These are phyloP conservation scores for Monosporozyma siamensis DNA, from an alignment of 805 yeast species.

Conservation along the genomic window DNA sequence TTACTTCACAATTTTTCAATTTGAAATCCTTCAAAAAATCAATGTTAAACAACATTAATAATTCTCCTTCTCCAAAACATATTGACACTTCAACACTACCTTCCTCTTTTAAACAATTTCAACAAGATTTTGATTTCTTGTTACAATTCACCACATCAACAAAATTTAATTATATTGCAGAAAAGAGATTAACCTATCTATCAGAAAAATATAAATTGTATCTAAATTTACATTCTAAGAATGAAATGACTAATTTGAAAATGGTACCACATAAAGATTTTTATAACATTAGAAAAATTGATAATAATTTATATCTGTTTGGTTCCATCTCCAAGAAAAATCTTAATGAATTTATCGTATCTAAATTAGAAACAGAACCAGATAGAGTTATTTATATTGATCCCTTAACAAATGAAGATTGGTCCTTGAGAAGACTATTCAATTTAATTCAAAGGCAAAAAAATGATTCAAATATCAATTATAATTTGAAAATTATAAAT, in stretches of 20 bases:
- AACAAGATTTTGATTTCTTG: slow-evolving; percentile 21
- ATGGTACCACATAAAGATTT: slow-evolving; percentile 44
- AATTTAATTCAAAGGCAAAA: slow-evolving; percentile 5
- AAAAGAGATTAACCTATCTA: slow-evolving; percentile 23
- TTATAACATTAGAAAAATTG: slow-evolving; percentile 91
- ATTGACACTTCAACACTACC: not conserved
- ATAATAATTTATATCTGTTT: slow-evolving; percentile 27
- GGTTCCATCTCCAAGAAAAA: slow-evolving; percentile 20
- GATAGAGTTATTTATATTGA: slow-evolving; percentile 23
- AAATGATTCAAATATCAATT: slow-evolving; percentile 8
- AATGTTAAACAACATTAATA: not conserved
- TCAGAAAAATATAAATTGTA: slow-evolving; percentile 27
- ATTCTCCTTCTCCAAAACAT: too few species aligned
- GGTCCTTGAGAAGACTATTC: slow-evolving; percentile 21
- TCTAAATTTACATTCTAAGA: slow-evolving; percentile 23
- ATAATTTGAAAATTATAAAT: slow-evolving; percentile 22
- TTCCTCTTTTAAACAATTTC: slow-evolving; percentile 18
- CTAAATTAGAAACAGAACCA: slow-evolving; percentile 27
- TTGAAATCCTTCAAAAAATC: not conserved
- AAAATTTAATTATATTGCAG: slow-evolving; percentile 9
- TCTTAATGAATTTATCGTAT: slow-evolving; percentile 26
- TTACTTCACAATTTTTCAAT: slow-evolving; percentile 20
- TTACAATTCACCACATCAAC: slow-evolving; percentile 9
- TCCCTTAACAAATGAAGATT: slow-evolving; percentile 11
- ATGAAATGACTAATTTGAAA: slow-evolving; percentile 24